A percentile compares a stretch with the other conserved stretches of the same genome.
Evolutionary conservation across 108 stramenopile species (phyloP).

Genomic region (Schizochytrium sp.): DNA sequence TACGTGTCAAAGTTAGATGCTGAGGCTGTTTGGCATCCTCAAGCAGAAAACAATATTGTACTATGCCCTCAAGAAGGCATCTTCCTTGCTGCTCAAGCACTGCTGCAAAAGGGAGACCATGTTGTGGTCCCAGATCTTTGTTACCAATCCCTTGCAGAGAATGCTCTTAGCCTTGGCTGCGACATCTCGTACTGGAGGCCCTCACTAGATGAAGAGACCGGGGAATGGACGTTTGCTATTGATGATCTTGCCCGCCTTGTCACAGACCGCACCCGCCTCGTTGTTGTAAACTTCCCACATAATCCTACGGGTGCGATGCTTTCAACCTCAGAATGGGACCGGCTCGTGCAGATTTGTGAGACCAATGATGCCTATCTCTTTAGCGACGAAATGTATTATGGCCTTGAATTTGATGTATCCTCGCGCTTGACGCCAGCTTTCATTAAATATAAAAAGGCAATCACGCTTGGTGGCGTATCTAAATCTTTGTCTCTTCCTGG

Average conservation of each 20-base stretch:
- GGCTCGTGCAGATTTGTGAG: constrained; percentile 52
- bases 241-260: constrained; percentile 7
- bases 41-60: background rate
- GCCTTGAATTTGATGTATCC: constrained; percentile 50
- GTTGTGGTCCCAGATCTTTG: constrained; percentile 62
- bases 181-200: background rate
- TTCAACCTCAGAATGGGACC: constrained; percentile 8
- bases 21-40: background rate
- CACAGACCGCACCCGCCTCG: constrained; percentile 46
- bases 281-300: constrained; percentile 69
- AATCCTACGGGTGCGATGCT: constrained; percentile 67
- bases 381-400: constrained; percentile 68
- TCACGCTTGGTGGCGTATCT: constrained; percentile 63
- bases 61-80: constrained; percentile 63
- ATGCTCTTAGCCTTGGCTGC: constrained; percentile 41
- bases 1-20: background rate
- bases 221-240: constrained; percentile 46
- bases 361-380: constrained; percentile 57
- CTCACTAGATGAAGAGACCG: background rate
- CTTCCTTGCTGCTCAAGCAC: constrained; percentile 50
- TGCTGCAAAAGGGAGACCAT: constrained; percentile 51
- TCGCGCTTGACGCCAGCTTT: background rate
- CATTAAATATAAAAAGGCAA: constrained; percentile 12
- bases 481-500: constrained; percentile 65
- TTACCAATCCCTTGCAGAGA: constrained; percentile 60